Percentiles rank a stretch among this genome's conserved stretches.
phyloP scores from a whole-genome alignment of 2,329 filamentous ascomycete species.

The Blastomyces gilchristii region DNA sequence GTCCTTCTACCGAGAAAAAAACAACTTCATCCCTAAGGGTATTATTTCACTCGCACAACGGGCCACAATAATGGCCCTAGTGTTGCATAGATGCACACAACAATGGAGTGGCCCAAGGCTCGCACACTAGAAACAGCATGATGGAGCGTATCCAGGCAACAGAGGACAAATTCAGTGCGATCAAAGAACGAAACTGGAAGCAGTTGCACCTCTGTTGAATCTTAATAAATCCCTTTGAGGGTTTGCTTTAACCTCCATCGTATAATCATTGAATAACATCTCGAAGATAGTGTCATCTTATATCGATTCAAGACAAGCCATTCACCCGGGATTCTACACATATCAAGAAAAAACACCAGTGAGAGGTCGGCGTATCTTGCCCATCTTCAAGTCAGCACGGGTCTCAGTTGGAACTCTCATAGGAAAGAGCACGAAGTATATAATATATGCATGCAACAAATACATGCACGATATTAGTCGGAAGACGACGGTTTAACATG shows the following conservation, averaged over 20 bases:
- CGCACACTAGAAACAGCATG: background rate
- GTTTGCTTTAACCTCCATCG: background rate
- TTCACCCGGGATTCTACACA: background rate
- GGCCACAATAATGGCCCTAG: background rate
- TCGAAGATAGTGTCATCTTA: background rate
- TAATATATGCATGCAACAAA: too few relatives aligned
- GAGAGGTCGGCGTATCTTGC: background rate
- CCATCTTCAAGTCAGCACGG: background rate
- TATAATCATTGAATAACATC: background rate
- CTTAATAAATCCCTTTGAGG: background rate
- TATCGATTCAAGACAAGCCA: background rate
- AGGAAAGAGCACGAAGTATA: background rate
- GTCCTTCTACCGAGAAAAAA: constrained; percentile 1
- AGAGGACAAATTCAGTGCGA: background rate
- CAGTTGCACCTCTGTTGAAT: background rate
- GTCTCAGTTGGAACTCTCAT: background rate
- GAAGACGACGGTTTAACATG: background rate
- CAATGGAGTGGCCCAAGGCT: background rate
- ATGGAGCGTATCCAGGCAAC: background rate
- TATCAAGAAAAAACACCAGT: too few relatives aligned
- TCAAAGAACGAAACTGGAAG: background rate
- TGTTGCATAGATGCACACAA: background rate
- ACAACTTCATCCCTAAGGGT: background rate
- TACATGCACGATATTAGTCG: background rate
- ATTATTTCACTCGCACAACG: background rate